Evolutionary conservation across 306 rosid genomes (phyloP), one percentile per base, ranked within the genome.

Genomic region (Vigna radiata): DNA sequence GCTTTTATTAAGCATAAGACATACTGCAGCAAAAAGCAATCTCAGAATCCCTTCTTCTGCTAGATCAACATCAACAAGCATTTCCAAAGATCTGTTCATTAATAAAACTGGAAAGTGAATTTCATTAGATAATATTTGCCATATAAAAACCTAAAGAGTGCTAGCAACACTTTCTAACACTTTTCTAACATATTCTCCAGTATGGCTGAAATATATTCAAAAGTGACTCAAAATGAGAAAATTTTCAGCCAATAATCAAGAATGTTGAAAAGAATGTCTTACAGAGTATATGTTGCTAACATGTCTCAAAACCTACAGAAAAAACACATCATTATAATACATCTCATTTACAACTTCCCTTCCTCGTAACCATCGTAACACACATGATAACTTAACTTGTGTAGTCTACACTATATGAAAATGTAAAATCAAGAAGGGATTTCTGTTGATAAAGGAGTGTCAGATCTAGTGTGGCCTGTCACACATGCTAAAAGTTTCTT

Each of bases 21-120:
- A 89, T 72, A 92, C 90, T 33, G 90, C 85, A 76, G 93, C 93
- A 82, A 94, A 94, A 81, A 94, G 88, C 86, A 94, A 87, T 77
- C 97, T 88, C 84, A 92, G 79, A 72, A 94, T 78, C 50, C 97
- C 98, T 81, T 90, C 98, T 84, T 91, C 98, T 18, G 89, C 97
- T 2, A 89, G 88, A 88, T 88, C 84, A 77, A 92, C 95, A 72
- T 82, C 91, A 73, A 83, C 98, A 88, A 94, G 98, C 95, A 85
- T 92, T 86, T 90, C 96, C 88, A 94, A 87, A 80, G 95, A 91
- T 84, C 98, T 94, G 98, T 82, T 77, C 84, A 88, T 84, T 77
- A 80, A 76, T 76, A 85, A 83, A 79, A 83, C 87, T 71, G 84
- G 78, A 85, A 86, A 82, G 84, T 81, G 83, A 81, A 87, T 84